Conservation (phyloP, 805 yeast genomes). For the Starmerella vitae region DNA sequence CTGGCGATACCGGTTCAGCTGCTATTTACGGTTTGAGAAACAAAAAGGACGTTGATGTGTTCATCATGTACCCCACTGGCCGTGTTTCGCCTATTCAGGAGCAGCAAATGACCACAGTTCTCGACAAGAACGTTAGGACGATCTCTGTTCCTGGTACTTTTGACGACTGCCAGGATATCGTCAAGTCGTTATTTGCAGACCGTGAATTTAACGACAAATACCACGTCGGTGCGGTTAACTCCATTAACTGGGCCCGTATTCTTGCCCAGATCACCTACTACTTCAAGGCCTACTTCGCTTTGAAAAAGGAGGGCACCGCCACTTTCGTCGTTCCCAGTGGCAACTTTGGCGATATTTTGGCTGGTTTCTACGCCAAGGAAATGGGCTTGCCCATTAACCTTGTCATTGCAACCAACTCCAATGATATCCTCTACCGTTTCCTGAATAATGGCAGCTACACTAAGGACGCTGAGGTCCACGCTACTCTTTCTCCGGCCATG, state of each 20-base stretch:
- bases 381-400: conserved; percentile 91
- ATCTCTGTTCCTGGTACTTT: conserved; percentile 90
- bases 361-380: conserved; percentile 85
- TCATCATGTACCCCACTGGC: conserved; percentile 92
- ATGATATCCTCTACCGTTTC: conserved; percentile 89
- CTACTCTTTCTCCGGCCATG: conserved; percentile 96
- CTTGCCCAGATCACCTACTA: conserved; percentile 95
- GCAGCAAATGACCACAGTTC: conserved; percentile 95
- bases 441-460: conserved; percentile 74
- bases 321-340: conserved; percentile 94
- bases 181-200: conserved; percentile 86
- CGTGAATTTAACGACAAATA: conserved; percentile 71
- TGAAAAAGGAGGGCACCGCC: conserved; percentile 27
- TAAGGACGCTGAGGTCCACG: conserved; percentile 59
- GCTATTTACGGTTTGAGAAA: conserved; percentile 96
- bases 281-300: conserved; percentile 78
- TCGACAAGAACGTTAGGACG: conserved; percentile 86
- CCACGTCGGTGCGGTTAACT: conserved; percentile 95
- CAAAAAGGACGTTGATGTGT: conserved; percentile 94
- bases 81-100: conserved; percentile 96
- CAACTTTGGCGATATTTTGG: conserved; percentile 94
- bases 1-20: conserved; percentile 98
- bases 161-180: conserved; percentile 96
- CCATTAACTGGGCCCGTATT: conserved; percentile 98
- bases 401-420: conserved; percentile 90